Evolutionary conservation across 2,329 filamentous ascomycete species (phyloP).

Genomic region (Graphiopsis chlorocephala): DNA sequence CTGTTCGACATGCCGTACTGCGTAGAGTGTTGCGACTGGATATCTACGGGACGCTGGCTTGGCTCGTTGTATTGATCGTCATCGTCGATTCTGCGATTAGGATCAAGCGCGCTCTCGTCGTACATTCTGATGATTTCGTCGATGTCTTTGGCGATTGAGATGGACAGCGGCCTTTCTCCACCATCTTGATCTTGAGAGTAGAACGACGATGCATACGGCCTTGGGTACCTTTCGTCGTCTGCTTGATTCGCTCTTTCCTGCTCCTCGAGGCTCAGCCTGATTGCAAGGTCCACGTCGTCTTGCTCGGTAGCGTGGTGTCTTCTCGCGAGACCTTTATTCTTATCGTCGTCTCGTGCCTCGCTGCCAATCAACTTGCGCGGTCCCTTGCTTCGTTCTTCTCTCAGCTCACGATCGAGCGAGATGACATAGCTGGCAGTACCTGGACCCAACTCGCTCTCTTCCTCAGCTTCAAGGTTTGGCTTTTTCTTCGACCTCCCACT

Average conservation of each 20-base stretch:
- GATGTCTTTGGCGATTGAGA: constrained; percentile 2
- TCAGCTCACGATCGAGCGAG: constrained; percentile 13
- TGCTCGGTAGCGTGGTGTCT: neutral
- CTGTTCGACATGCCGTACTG: neutral
- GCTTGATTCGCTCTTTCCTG: neutral
- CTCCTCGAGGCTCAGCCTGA: neutral
- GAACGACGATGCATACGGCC: neutral
- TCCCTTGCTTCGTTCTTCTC: neutral
- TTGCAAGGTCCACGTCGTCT: constrained; percentile 4
- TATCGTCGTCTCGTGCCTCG: neutral
- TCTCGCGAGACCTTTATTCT: neutral
- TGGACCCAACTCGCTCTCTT: neutral
- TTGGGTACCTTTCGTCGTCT: neutral
- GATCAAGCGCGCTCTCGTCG: neutral
- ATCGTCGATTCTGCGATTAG: neutral
- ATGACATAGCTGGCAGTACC: constrained; percentile 12
- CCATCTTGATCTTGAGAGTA: neutral
- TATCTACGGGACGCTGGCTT: neutral
- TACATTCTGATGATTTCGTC: constrained; percentile 16
- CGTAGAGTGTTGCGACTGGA: neutral
- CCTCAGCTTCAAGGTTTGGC: neutral
- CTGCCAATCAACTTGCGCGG: constrained; percentile 2
- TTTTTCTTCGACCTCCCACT: neutral
- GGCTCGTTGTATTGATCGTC: neutral
- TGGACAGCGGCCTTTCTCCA: neutral